Evolutionary conservation across 805 yeast species (phyloP), one percentile per base, ranked within the genome.

Genomic region (Zygotorulaspora danielsina): DNA sequence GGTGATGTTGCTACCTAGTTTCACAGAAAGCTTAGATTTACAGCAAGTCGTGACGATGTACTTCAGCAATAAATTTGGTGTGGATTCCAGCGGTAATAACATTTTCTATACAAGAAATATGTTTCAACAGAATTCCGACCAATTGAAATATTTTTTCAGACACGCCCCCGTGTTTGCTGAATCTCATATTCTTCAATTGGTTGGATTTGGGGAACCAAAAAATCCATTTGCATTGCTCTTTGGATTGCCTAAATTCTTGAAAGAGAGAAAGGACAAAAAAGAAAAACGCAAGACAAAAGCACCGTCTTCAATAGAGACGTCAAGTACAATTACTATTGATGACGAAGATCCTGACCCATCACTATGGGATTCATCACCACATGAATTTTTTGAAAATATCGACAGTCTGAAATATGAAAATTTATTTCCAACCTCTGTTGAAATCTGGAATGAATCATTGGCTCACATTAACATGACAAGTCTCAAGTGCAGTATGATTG

Each of bases 201-300:
- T 81, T 32, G 93, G 93, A 1, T 80, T 84, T 60, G 94, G 93
- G 22, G 83, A 81, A 54, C 72, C 84, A 4, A 69, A 70, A 32
- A 84, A 81, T 53, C 88, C 90, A 13, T 83, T 84, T 63, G 87
- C 90, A 5, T 76, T 79, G 51, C 56, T 84, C 10, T 84, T 84
- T 60, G 79, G 75, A 41, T 64, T 84, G 16, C 82, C 89, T 1
- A 84, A 80, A 52, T 84, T 81, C 12, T 61, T 84, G 45, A 80
- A 75, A 44, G 87, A 81, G 50, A 66, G 88, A 35, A 81, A 74
- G 48, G 88, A 80, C 41, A 78, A 81, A 43, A 83, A 81, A 49
- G 90, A 82, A 38, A 70, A 76, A 39, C 78, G 79, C 48, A 70
- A 54, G 42, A 35, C 53, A n/a, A 52, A 53, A 21, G 42, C 59